phyloP scores from a whole-genome alignment of 371 early-diverging fungal species.

The Dinochytrium kinnereticum region DNA sequence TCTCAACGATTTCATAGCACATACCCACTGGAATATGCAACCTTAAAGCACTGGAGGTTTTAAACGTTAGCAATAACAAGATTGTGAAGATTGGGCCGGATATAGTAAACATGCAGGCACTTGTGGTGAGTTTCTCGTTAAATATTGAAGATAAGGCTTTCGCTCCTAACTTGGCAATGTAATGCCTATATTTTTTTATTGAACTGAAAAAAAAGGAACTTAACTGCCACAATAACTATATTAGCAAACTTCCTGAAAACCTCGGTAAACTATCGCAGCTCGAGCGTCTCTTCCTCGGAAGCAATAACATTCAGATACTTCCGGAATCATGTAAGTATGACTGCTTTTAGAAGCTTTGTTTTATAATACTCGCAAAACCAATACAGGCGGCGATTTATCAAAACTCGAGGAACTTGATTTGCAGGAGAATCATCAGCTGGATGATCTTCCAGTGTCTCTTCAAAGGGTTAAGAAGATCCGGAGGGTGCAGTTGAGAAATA shows the following conservation, averaged over 20 bases:
- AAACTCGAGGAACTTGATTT: slow-evolving; percentile 50
- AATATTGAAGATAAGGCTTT: not conserved
- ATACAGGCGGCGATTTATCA: slow-evolving; percentile 40
- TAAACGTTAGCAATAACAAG: slow-evolving; percentile 58
- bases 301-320: slow-evolving; percentile 38
- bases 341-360: not conserved
- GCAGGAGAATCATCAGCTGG: slow-evolving; percentile 48
- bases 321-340: slow-evolving; percentile 34
- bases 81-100: slow-evolving; percentile 54
- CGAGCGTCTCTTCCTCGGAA: slow-evolving; percentile 28
- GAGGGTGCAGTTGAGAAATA: slow-evolving; percentile 41
- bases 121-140: slow-evolving; percentile 45
- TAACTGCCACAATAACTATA: slow-evolving; percentile 57
- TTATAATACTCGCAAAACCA: not conserved
- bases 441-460: slow-evolving; percentile 39
- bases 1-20: slow-evolving; percentile 16
- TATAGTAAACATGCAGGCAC: slow-evolving; percentile 51
- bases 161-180: slow-evolving; percentile 8
- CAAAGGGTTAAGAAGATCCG: slow-evolving; percentile 32
- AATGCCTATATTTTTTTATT: slow-evolving; percentile 40
- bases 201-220: slow-evolving; percentile 41
- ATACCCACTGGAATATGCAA: slow-evolving; percentile 56
- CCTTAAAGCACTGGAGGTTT: slow-evolving; percentile 50
- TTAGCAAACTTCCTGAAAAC: slow-evolving; percentile 62
- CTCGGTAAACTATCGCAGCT: slow-evolving; percentile 62